These are phyloP conservation scores for Hyaloperonospora arabidopsidis DNA, from an alignment of 352 stramenopile genomes.

Conservation along the genomic window DNA sequence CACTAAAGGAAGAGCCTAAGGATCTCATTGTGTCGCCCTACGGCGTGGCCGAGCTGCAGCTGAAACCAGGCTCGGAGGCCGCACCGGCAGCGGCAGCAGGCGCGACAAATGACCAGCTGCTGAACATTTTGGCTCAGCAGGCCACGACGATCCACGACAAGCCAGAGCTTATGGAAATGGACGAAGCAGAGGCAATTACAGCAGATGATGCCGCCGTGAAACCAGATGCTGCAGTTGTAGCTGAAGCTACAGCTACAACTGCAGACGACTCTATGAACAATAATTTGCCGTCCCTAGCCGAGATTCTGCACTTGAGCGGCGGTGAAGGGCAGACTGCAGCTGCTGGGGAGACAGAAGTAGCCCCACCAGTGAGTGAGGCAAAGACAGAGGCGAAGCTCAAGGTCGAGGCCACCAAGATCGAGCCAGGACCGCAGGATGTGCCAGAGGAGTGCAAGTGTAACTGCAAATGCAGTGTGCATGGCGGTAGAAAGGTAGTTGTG, in stretches of 20 bases:
- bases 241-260: neutral
- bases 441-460: conserved; percentile 29
- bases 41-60: conserved; percentile 49
- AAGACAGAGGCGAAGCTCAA: conserved; percentile 3
- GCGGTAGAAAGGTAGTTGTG: conserved; percentile 11
- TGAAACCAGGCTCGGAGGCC: conserved; percentile 31
- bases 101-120: conserved; percentile 38
- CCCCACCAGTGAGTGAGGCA: neutral
- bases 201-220: conserved; percentile 2
- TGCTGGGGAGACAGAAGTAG: neutral
- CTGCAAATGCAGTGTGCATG: conserved; percentile 27
- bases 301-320: conserved; percentile 67
- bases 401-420: conserved; percentile 1
- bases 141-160: conserved; percentile 34
- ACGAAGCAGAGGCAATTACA: conserved; percentile 4
- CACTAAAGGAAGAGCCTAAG: conserved; percentile 30
- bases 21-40: conserved; percentile 40
- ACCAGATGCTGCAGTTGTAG: neutral
- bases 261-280: conserved; percentile 34
- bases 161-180: conserved; percentile 19
- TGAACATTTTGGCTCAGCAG: conserved; percentile 68
- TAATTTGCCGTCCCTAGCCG: conserved; percentile 51
- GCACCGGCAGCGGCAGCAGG: conserved; percentile 16
- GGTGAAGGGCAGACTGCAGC: conserved; percentile 10
- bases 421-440: conserved; percentile 1